Conservation (phyloP, 768 basidiomycete species). For the Lentinula boryana region DNA sequence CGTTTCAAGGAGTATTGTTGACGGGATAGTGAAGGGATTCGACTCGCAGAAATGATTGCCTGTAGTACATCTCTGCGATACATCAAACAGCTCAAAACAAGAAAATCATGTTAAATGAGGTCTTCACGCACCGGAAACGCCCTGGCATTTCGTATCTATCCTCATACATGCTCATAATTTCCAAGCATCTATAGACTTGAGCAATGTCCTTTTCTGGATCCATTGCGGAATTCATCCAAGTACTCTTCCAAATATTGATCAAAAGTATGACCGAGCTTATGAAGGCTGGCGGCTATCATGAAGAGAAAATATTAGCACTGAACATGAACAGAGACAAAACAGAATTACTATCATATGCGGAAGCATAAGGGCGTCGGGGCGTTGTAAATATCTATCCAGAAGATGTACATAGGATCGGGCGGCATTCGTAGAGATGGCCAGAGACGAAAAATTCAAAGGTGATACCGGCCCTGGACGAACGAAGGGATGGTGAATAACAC, state of each 20-base stretch:
- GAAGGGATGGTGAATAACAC: slow-evolving; percentile 42
- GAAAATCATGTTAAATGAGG: background rate
- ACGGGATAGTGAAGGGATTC: background rate
- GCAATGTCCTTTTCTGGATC: background rate
- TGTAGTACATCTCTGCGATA: background rate
- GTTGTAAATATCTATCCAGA: slow-evolving; percentile 21
- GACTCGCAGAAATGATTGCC: background rate
- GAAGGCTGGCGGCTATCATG: background rate
- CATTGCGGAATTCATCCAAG: background rate
- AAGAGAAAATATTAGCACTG: slow-evolving; percentile 5
- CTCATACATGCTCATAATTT: slow-evolving; percentile 2
- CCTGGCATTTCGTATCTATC: slow-evolving; percentile 2
- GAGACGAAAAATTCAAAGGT: slow-evolving; percentile 21
- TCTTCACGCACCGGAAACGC: background rate
- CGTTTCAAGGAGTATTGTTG: background rate
- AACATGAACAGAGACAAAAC: background rate
- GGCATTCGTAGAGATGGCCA: slow-evolving; percentile 35
- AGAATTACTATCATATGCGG: background rate
- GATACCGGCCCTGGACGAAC: slow-evolving; percentile 19
- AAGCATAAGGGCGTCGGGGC: background rate
- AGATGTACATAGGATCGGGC: slow-evolving; percentile 30
- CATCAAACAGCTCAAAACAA: background rate
- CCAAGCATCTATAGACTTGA: background rate
- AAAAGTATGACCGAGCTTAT: background rate
- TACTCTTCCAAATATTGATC: slow-evolving; percentile 2